A percentile compares a stretch with the other conserved stretches of the same genome.
phyloP scores from a whole-genome alignment of 176 grass and related monocot species.

The Urochloa ruziziensis region DNA sequence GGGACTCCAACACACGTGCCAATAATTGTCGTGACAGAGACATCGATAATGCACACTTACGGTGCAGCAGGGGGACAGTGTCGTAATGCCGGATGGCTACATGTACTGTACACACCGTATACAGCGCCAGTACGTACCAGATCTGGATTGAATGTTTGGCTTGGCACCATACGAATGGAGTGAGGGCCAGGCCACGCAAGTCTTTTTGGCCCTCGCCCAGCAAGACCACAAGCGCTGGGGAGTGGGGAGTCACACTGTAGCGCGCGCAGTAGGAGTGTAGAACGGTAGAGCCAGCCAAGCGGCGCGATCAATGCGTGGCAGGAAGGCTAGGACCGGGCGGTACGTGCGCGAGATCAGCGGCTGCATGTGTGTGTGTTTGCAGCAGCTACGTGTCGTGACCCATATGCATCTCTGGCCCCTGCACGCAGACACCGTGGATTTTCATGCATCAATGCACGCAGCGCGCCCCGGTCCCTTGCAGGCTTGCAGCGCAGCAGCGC shows the following conservation, averaged over 20 bases:
- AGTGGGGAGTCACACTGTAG: background rate
- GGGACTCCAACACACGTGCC: background rate
- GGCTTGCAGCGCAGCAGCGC: no score
- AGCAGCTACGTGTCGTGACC: background rate
- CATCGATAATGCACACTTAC: no score
- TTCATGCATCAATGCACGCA: background rate
- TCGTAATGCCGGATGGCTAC: background rate
- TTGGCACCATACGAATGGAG: background rate
- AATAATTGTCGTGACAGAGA: background rate
- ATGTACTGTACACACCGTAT: background rate
- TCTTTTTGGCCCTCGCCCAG: background rate
- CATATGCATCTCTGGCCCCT: background rate
- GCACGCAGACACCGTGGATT: constrained; percentile 5
- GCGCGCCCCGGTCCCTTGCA: background rate
- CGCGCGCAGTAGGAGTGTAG: background rate
- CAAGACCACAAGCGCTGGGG: background rate
- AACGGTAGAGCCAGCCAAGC: background rate
- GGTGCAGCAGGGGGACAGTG: no score
- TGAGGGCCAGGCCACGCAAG: background rate
- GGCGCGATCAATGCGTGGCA: constrained; percentile 12
- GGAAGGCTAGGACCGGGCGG: background rate
- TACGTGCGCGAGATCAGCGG: background rate
- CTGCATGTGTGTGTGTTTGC: background rate
- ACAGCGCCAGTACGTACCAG: background rate
- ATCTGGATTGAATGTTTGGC: background rate